These are phyloP conservation scores for Hypoxylon sp. DNA, from an alignment of 2,329 filamentous ascomycete species.

Conservation along the genomic window DNA sequence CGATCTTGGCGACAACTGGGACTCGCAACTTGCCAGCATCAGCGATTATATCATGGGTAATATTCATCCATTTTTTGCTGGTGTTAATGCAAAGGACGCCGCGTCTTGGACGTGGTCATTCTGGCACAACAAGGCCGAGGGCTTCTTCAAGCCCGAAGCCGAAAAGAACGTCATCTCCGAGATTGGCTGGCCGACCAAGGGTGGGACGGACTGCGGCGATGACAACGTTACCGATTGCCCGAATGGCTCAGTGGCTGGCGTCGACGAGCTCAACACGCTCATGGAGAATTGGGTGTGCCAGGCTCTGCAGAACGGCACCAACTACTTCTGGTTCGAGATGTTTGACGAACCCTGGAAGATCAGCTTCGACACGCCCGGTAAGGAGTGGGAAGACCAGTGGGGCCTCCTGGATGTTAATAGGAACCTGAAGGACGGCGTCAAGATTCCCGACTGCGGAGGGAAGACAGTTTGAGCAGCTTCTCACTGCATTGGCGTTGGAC, in stretches of 20 bases:
- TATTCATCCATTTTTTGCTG: constrained; percentile 94
- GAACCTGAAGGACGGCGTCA: constrained; percentile 82
- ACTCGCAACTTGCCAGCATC: constrained; percentile 67
- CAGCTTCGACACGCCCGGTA: constrained; percentile 68
- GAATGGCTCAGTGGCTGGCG: constrained; percentile 76
- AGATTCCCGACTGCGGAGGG: constrained; percentile 86
- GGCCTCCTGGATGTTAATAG: constrained; percentile 86
- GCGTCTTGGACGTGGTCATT: constrained; percentile 84
- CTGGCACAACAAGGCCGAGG: constrained; percentile 75
- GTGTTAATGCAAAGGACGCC: constrained; percentile 71
- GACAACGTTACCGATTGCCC: constrained; percentile 62
- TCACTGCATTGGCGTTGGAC: background rate
- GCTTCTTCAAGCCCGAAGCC: constrained; percentile 68
- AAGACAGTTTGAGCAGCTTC: constrained; percentile 61
- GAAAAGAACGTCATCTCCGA: constrained; percentile 84
- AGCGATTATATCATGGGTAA: constrained; percentile 96
- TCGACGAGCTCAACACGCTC: constrained; percentile 84
- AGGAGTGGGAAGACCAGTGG: constrained; percentile 96
- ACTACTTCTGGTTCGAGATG: constrained; percentile 97
- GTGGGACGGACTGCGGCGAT: constrained; percentile 78
- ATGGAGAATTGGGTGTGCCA: constrained; percentile 86
- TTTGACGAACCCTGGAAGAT: constrained; percentile 98
- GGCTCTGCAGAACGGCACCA: constrained; percentile 79
- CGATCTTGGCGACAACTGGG: constrained; percentile 91
- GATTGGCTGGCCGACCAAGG: constrained; percentile 87